phyloP scores from a whole-genome alignment of 1,139 yeast genomes.

The Yamadazyma membranifaciens region DNA sequence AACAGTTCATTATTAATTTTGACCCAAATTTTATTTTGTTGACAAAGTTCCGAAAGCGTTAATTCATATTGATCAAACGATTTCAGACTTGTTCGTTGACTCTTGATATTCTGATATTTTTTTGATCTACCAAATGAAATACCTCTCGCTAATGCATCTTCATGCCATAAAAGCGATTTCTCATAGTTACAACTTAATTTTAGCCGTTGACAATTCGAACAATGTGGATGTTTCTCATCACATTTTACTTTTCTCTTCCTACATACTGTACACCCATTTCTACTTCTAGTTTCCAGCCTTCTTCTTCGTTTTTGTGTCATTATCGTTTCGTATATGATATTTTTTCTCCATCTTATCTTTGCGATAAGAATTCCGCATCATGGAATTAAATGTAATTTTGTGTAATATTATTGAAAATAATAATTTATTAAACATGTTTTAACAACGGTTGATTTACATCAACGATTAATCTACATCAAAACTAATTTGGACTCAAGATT shows the following conservation, averaged over 20 bases:
- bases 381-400: conserved; percentile 15
- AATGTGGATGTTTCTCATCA: conserved; percentile 29
- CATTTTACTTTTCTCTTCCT: conserved; percentile 27
- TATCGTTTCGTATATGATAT: neutral
- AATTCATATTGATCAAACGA: conserved; percentile 9
- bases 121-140: conserved; percentile 35
- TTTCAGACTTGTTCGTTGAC: conserved; percentile 11
- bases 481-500: no score
- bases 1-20: conserved; percentile 13
- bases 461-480: no score
- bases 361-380: conserved; percentile 1
- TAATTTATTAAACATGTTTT: no score
- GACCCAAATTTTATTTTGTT: conserved; percentile 10
- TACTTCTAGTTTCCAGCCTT: conserved; percentile 17
- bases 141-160: conserved; percentile 30
- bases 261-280: conserved; percentile 27
- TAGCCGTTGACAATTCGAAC: conserved; percentile 22
- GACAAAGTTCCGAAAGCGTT: conserved; percentile 14
- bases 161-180: conserved; percentile 27
- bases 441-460: no score
- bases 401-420: no score
- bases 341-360: neutral
- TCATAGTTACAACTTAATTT: conserved; percentile 20
- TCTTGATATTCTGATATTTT: conserved; percentile 14
- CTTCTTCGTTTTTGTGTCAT: neutral